Conservation (phyloP, 1,284 basidiomycete species). For the Dichomitus squalens region DNA sequence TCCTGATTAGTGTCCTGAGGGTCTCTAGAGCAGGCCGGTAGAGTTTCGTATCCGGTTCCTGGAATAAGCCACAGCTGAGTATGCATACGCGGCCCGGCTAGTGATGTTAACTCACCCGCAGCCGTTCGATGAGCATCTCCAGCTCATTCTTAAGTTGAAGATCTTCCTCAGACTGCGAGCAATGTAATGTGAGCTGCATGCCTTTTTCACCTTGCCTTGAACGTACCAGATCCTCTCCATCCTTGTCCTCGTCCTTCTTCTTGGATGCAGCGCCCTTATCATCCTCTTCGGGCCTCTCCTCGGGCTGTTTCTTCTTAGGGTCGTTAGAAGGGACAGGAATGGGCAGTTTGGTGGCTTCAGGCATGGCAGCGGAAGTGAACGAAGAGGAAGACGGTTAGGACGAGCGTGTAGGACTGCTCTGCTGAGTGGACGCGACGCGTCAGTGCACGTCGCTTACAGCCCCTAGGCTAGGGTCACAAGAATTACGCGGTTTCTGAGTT, state of each 20-base stretch:
- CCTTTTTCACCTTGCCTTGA: neutral
- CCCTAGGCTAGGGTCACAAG: conserved; percentile 13
- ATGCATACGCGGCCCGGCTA: conserved; percentile 9
- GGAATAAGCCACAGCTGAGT: conserved; percentile 15
- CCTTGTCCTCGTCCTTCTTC: conserved; percentile 58
- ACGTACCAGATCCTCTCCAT: conserved; percentile 85
- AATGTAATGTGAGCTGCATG: neutral
- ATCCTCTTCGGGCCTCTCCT: conserved; percentile 47
- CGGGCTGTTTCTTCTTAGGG: conserved; percentile 66
- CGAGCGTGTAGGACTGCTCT: conserved; percentile 4
- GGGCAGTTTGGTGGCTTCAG: conserved; percentile 54
- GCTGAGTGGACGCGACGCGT: conserved; percentile 26
- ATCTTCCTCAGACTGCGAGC: conserved; percentile 88
- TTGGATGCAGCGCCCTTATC: conserved; percentile 29
- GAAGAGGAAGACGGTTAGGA: conserved; percentile 4
- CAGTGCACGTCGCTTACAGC: conserved; percentile 17
- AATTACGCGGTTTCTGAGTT: conserved; percentile 21
- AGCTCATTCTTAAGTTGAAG: conserved; percentile 92
- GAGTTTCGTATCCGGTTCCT: conserved; percentile 88
- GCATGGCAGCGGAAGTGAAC: conserved; percentile 41
- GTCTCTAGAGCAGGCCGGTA: conserved; percentile 94
- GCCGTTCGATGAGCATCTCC: conserved; percentile 95
- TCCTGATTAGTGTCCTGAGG: conserved; percentile 91
- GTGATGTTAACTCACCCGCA: conserved; percentile 63
- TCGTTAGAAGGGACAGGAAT: conserved; percentile 72